Base-by-base conservation (phyloP, 2,329 filamentous ascomycete species). In the Fusarium floridanum region DNA sequence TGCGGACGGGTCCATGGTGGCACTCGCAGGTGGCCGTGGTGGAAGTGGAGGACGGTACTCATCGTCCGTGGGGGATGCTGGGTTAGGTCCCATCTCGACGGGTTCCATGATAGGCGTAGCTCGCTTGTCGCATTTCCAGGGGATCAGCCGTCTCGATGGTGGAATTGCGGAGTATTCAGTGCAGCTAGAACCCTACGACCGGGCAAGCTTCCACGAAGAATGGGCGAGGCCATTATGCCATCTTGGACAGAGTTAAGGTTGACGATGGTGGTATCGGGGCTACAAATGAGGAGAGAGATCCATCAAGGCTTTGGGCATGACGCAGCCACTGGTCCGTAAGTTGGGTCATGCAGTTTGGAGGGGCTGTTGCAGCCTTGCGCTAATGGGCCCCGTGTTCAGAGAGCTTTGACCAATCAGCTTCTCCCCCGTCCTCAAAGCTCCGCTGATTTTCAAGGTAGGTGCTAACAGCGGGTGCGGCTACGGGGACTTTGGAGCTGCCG, bases 31-130 rank as follows among this genome's bases (percentile, higher is more conserved):
- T 56, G 86, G 86, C 66, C 88, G 85, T 32, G 89, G 87, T n/a
- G 89, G 89, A 62, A 90, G 84, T 63, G 88, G 88, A 72, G 89
- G 89, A 64, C 86, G 87, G 22, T 83, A 84, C 66, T 86, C 86
- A 79, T 87, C 86, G 72, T 82, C 80, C 67, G 70, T 27, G 24
- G 67, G 66, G 56, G 80, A 71, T 62, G 64, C 70, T 67, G 74
- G 77, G 64, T 80, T 81, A 61, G 71, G 70, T 73, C 69, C 77
- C 80, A 82, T 82, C 66, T 60, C 81, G 37, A 48, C 61, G 65
- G 74, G 65, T 60, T 70, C 70, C 73, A 76, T 76, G 64, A 56
- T 53, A 55, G 48, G 64, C 48, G 63, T 59, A 62, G 64, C 59
- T 66, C 62, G 64, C 61, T 71, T 56, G 74, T 79, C 53, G 77